Evolutionary conservation across 2,329 filamentous ascomycete species (phyloP).

Genomic region (Sarocladium brachiariae): DNA sequence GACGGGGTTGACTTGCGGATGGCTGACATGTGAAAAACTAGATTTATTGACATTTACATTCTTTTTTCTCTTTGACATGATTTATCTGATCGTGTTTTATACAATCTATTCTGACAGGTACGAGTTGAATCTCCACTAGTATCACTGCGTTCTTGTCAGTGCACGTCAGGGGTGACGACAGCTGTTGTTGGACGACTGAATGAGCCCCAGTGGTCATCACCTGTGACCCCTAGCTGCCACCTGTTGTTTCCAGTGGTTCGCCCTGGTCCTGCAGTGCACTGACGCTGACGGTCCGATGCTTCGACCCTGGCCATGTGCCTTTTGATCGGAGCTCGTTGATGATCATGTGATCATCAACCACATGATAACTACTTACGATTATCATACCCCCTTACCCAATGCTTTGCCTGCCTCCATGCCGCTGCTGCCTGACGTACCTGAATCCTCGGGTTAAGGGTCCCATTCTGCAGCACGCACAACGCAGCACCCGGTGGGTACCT

Average conservation of each 20-base stretch:
- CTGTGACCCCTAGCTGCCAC: neutral
- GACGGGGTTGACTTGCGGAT: no score
- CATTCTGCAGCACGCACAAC: neutral
- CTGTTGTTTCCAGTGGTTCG: neutral
- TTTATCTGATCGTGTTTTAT: no score
- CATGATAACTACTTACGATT: neutral
- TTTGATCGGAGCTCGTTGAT: slow-evolving; percentile 1
- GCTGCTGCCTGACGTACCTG: neutral
- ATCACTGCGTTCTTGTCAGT: no score
- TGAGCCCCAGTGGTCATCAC: neutral
- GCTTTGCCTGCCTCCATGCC: no score
- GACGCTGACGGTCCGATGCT: slow-evolving; percentile 1
- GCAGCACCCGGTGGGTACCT: neutral
- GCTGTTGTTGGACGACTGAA: neutral
- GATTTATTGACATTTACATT: no score
- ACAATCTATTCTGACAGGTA: no score
- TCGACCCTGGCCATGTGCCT: neutral
- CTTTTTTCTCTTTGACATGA: no score
- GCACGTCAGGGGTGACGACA: no score
- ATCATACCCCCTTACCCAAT: neutral
- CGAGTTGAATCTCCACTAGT: no score
- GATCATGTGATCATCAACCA: slow-evolving; percentile 4
- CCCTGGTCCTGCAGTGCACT: neutral
- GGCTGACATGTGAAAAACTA: no score
- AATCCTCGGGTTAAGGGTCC: neutral